Percentiles rank a stretch among this genome's conserved stretches.
Conservation (phyloP, 2,329 filamentous ascomycete genomes). For the Paraphoma chrysanthemicola region DNA sequence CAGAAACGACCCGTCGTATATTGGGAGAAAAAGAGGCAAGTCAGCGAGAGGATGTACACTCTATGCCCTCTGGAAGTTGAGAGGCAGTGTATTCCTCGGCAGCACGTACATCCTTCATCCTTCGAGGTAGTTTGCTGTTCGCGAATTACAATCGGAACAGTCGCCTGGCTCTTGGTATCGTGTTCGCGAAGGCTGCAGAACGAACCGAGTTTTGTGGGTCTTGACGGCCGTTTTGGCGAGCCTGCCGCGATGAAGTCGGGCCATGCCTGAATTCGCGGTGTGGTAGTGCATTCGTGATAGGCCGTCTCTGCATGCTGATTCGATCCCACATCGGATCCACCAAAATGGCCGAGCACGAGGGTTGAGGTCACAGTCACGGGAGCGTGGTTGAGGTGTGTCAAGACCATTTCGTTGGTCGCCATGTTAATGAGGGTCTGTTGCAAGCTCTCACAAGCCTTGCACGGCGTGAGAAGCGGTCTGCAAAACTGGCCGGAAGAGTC, state of each 20-base stretch:
- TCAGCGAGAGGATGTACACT: neutral
- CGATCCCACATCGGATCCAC: slow-evolving; percentile 15
- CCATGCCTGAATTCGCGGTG: slow-evolving; percentile 34
- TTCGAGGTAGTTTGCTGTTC: slow-evolving; percentile 24
- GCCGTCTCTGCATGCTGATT: slow-evolving; percentile 40
- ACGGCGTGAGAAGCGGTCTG: slow-evolving; percentile 38
- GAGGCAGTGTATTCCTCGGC: no score
- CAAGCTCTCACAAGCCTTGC: slow-evolving; percentile 5
- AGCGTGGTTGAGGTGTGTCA: slow-evolving; percentile 34
- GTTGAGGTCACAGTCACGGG: slow-evolving; percentile 45
- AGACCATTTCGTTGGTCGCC: slow-evolving; percentile 8
- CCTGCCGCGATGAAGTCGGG: neutral
- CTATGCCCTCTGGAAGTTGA: no score
- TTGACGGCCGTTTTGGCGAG: neutral
- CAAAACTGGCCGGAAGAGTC: neutral
- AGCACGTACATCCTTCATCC: slow-evolving; percentile 5
- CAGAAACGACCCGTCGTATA: neutral
- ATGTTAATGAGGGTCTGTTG: slow-evolving; percentile 21
- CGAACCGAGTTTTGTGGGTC: slow-evolving; percentile 4
- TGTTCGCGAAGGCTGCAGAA: slow-evolving; percentile 21
- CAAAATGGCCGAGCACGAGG: slow-evolving; percentile 18
- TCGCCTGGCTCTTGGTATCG: slow-evolving; percentile 17
- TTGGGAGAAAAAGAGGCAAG: slow-evolving; percentile 5
- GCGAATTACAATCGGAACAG: slow-evolving; percentile 19
- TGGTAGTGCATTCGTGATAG: slow-evolving; percentile 25